These are phyloP conservation scores for Alternaria arbusti DNA, from an alignment of 2,329 filamentous ascomycete genomes.

Conservation along the genomic window DNA sequence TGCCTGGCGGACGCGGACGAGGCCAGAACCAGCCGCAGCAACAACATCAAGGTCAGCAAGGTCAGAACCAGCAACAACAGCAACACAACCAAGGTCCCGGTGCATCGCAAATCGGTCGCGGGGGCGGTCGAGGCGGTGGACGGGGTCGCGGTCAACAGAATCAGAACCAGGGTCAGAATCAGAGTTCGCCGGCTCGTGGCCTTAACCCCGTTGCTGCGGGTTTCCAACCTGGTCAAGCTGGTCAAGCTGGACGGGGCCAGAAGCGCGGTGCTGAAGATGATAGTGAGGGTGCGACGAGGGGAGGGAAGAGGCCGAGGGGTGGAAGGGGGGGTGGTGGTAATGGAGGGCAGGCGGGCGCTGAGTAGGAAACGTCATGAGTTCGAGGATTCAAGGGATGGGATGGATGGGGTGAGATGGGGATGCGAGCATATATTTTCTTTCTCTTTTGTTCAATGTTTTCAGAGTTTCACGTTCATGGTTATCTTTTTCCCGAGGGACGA, in stretches of 20 bases:
- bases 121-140: constrained; percentile 34
- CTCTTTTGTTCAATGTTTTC: neutral
- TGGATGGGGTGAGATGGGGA: neutral
- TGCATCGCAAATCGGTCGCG: constrained; percentile 35
- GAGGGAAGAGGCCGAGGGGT: constrained; percentile 40
- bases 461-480: neutral
- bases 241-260: constrained; percentile 35
- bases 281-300: constrained; percentile 32
- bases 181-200: constrained; percentile 24
- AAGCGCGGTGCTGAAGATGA: constrained; percentile 44
- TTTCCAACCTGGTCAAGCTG: constrained; percentile 40
- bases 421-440: neutral
- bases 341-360: constrained; percentile 12
- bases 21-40: constrained; percentile 18
- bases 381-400: no score
- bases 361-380: neutral
- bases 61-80: constrained; percentile 13
- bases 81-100: constrained; percentile 18
- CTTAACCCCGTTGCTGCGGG: constrained; percentile 46
- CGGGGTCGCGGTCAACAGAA: constrained; percentile 19
- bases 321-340: constrained; percentile 25
- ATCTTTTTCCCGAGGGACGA: neutral
- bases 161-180: constrained; percentile 27
- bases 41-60: neutral
- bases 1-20: constrained; percentile 37